Conservation (phyloP, 2,329 filamentous ascomycete species). For the Coniochaeta hoffmannii region DNA sequence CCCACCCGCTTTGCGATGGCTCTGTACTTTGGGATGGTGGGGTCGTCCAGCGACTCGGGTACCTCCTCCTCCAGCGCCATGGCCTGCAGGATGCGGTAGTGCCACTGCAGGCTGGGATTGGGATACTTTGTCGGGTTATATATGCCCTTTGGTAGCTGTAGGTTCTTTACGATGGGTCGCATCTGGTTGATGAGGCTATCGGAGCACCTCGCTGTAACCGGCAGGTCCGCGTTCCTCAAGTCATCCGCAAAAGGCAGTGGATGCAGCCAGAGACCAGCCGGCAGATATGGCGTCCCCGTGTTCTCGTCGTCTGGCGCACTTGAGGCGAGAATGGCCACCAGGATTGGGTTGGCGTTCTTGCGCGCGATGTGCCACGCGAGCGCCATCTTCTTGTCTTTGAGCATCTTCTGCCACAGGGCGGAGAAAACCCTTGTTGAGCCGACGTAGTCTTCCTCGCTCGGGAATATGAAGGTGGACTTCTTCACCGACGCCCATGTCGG, state of each 20-base stretch:
- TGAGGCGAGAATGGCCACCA: constrained; percentile 78
- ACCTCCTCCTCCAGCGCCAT: constrained; percentile 88
- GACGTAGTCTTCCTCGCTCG: constrained; percentile 80
- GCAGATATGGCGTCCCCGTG: constrained; percentile 61
- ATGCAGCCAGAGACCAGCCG: constrained; percentile 82
- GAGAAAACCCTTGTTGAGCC: constrained; percentile 92
- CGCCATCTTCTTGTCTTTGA: constrained; percentile 71
- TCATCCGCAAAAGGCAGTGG: constrained; percentile 88
- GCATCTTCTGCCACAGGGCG: constrained; percentile 79
- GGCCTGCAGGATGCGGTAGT: constrained; percentile 89
- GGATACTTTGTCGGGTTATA: constrained; percentile 86
- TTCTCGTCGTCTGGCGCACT: constrained; percentile 56
- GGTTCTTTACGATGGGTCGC: constrained; percentile 73
- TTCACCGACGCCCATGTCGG: constrained; percentile 80
- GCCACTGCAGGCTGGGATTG: constrained; percentile 91
- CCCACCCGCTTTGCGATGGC: constrained; percentile 88
- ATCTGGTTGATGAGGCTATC: constrained; percentile 72
- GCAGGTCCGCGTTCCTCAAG: constrained; percentile 62
- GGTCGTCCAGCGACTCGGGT: constrained; percentile 65
- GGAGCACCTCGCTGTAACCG: constrained; percentile 46
- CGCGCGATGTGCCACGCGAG: constrained; percentile 87
- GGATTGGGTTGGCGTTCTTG: constrained; percentile 67
- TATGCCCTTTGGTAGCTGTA: constrained; percentile 77
- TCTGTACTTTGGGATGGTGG: constrained; percentile 74
- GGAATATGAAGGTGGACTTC: constrained; percentile 88